These are phyloP conservation scores for Leishmania martiniquensis DNA, from an alignment of 208 protist species.

Conservation along the genomic window DNA sequence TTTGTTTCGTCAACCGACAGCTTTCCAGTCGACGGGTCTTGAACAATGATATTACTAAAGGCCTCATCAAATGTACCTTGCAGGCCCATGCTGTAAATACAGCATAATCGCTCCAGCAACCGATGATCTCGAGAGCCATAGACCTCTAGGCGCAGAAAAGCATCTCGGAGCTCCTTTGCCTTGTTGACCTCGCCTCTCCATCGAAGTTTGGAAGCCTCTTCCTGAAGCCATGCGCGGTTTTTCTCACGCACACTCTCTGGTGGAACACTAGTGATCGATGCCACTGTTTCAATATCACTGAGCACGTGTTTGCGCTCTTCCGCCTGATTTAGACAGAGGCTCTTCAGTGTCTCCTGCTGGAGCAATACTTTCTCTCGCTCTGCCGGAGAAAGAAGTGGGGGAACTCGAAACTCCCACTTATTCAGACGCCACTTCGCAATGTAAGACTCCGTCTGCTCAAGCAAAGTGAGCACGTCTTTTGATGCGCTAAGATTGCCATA, in stretches of 20 bases:
- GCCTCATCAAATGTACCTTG: slow-evolving; percentile 79
- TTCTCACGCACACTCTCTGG: slow-evolving; percentile 54
- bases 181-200: slow-evolving; percentile 88
- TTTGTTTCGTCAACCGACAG: slow-evolving; percentile 58
- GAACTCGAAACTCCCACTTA: slow-evolving; percentile 86
- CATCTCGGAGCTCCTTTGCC: slow-evolving; percentile 76
- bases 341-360: slow-evolving; percentile 74
- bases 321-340: slow-evolving; percentile 44
- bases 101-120: slow-evolving; percentile 79
- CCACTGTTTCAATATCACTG: slow-evolving; percentile 53
- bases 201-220: slow-evolving; percentile 74
- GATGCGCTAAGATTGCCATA: slow-evolving; percentile 16
- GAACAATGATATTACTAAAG: slow-evolving; percentile 77
- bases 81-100: slow-evolving; percentile 79
- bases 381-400: slow-evolving; percentile 40
- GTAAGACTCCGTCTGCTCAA: slow-evolving; percentile 59
- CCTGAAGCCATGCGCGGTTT: slow-evolving; percentile 78
- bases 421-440: slow-evolving; percentile 82
- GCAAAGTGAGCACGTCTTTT: slow-evolving; percentile 39
- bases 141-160: slow-evolving; percentile 80
- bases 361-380: slow-evolving; percentile 64
- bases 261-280: slow-evolving; percentile 44
- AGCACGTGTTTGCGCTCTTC: slow-evolving; percentile 47
- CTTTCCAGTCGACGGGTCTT: slow-evolving; percentile 53
- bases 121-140: slow-evolving; percentile 72